Evolutionary conservation across 2,329 filamentous ascomycete genomes (phyloP).

Genomic region (Endothia cerciana): DNA sequence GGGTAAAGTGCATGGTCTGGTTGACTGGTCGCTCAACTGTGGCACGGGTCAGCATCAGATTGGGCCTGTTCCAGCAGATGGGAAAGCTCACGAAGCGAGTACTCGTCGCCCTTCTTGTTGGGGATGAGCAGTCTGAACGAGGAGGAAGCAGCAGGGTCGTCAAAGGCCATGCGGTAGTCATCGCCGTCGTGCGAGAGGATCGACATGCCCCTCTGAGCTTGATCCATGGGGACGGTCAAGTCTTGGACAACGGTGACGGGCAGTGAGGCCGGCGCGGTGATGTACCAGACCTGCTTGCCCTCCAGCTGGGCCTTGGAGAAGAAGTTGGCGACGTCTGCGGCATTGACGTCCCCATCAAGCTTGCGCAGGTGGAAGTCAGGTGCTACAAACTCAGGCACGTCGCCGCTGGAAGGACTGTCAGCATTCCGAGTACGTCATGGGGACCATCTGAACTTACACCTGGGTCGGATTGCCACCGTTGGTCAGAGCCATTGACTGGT

Average conservation of each 20-base stretch:
- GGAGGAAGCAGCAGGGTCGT: constrained; percentile 53
- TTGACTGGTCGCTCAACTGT: constrained; percentile 53
- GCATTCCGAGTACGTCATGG: neutral
- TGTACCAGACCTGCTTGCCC: constrained; percentile 81
- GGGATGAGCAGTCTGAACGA: constrained; percentile 66
- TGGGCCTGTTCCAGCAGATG: constrained; percentile 23
- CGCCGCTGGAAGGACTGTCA: constrained; percentile 32
- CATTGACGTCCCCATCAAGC: constrained; percentile 47
- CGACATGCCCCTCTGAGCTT: constrained; percentile 54
- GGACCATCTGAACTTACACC: constrained; percentile 18
- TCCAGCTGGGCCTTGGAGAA: constrained; percentile 63
- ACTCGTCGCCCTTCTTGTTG: constrained; percentile 50
- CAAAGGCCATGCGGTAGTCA: constrained; percentile 63
- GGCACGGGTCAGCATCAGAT: constrained; percentile 32
- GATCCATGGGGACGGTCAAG: constrained; percentile 63
- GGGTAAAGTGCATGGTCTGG: constrained; percentile 65
- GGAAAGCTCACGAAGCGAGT: neutral
- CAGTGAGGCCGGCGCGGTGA: constrained; percentile 71
- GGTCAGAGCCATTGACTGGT: constrained; percentile 43
- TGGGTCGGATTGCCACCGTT: constrained; percentile 23
- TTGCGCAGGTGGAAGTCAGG: constrained; percentile 60
- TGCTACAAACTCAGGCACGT: constrained; percentile 50
- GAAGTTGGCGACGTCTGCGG: constrained; percentile 52
- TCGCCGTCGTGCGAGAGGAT: constrained; percentile 67
- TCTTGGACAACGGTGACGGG: constrained; percentile 70